These are phyloP conservation scores for Thraustochytrium striatum DNA, from an alignment of 352 stramenopile species.

Conservation along the genomic window DNA sequence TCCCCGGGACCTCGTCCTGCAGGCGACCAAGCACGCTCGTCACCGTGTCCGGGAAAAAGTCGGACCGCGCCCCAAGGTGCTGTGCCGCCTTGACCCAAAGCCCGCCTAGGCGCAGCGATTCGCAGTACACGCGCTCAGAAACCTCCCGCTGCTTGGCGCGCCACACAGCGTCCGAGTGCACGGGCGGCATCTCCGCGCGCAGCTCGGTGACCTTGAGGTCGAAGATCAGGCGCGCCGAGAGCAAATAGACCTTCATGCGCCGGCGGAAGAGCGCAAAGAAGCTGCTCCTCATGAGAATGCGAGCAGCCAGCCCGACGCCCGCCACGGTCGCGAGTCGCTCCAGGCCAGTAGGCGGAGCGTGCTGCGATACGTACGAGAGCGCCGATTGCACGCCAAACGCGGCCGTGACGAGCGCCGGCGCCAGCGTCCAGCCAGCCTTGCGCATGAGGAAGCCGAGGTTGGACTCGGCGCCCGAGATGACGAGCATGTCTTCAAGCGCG, in stretches of 20 bases:
- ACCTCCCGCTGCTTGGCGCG: conserved; percentile 23
- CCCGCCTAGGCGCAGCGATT: conserved; percentile 52
- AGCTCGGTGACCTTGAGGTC: conserved; percentile 52
- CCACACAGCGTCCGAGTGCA: conserved; percentile 44
- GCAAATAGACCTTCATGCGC: conserved; percentile 14
- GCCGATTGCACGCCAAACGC: neutral
- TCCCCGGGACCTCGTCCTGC: conserved; percentile 63
- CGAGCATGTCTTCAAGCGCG: too few species aligned
- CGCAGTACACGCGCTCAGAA: conserved; percentile 13
- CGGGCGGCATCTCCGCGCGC: conserved; percentile 17
- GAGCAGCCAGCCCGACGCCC: neutral
- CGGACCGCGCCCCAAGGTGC: conserved; percentile 57
- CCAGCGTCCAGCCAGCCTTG: conserved; percentile 1
- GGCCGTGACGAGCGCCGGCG: neutral
- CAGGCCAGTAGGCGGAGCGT: neutral
- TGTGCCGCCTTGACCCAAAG: conserved; percentile 72
- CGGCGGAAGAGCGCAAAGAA: conserved; percentile 26
- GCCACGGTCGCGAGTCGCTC: neutral
- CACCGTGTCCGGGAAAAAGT: conserved; percentile 62
- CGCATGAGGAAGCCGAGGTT: neutral
- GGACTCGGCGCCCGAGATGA: conserved; percentile 1
- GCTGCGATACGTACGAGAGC: neutral
- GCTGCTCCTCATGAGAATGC: neutral
- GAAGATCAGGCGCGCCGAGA: conserved; percentile 30
- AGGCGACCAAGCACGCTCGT: conserved; percentile 57